Conservation (phyloP, 805 yeast species). For the Candida nonsorbophila region DNA sequence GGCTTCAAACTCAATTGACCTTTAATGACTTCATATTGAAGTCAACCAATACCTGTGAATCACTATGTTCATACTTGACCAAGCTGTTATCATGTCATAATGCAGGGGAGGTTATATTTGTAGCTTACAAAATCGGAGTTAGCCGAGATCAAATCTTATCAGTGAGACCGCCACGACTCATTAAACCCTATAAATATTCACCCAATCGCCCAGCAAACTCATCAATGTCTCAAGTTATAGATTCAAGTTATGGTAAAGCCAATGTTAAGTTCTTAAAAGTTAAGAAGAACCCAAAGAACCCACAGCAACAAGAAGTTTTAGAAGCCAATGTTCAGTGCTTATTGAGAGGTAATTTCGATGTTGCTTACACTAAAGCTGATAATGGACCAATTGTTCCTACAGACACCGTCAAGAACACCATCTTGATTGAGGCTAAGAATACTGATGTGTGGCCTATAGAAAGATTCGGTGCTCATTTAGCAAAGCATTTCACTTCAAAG, state of each 20-base stretch:
- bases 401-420: slow-evolving; percentile 88
- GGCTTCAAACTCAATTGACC: no score
- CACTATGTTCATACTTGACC: no score
- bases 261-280: slow-evolving; percentile 91
- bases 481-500: slow-evolving; percentile 71
- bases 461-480: slow-evolving; percentile 80
- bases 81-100: no score
- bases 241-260: slow-evolving; percentile 83
- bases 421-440: slow-evolving; percentile 75
- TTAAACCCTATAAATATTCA: no score
- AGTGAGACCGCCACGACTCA: no score
- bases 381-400: slow-evolving; percentile 90
- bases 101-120: no score
- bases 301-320: slow-evolving; percentile 70
- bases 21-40: no score
- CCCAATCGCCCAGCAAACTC: no score
- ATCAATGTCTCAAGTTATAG: slow-evolving; percentile 20
- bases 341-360: slow-evolving; percentile 73
- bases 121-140: no score
- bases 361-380: slow-evolving; percentile 82
- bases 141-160: no score
- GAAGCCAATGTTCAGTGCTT: slow-evolving; percentile 80
- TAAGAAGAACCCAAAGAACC: slow-evolving; percentile 68
- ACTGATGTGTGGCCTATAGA: slow-evolving; percentile 88
- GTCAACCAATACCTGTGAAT: no score